Percentiles rank a stretch among this genome's conserved stretches.
Conservation (phyloP, 805 yeast species). For the Candida awuae region DNA sequence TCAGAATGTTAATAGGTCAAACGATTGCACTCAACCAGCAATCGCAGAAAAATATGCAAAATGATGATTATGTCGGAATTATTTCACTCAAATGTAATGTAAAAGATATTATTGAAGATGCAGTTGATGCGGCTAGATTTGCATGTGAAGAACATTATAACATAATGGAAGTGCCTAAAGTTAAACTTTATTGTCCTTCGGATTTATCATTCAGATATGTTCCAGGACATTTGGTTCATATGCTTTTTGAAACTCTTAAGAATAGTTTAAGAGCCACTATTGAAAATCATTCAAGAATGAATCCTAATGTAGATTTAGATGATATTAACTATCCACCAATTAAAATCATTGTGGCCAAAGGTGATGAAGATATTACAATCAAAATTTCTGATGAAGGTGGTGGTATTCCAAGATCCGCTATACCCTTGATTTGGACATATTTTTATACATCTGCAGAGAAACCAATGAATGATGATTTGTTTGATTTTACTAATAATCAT, state of each 20-base stretch:
- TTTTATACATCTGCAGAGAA: constrained; percentile 82
- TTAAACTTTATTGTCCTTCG: constrained; percentile 66
- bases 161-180: constrained; percentile 76
- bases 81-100: constrained; percentile 81
- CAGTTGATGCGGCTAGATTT: constrained; percentile 82
- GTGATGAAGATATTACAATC: constrained; percentile 83
- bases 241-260: constrained; percentile 82
- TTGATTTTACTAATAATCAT: constrained; percentile 20
- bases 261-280: constrained; percentile 85
- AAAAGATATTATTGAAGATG: constrained; percentile 75
- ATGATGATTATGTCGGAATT: constrained; percentile 74
- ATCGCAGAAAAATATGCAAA: constrained; percentile 32
- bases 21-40: constrained; percentile 59
- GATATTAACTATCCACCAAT: constrained; percentile 76
- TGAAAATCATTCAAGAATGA: constrained; percentile 59
- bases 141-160: constrained; percentile 91
- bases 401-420: constrained; percentile 78
- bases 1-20: constrained; percentile 91
- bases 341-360: constrained; percentile 80
- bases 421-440: constrained; percentile 85
- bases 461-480: constrained; percentile 35
- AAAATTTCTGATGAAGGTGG: constrained; percentile 93
- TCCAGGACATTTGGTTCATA: constrained; percentile 87
- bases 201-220: constrained; percentile 83
- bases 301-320: constrained; percentile 42